Evolutionary conservation across 1,139 yeast genomes (phyloP), one percentile per base, ranked within the genome.

Genomic region (Debaryomyces robertsiae): DNA sequence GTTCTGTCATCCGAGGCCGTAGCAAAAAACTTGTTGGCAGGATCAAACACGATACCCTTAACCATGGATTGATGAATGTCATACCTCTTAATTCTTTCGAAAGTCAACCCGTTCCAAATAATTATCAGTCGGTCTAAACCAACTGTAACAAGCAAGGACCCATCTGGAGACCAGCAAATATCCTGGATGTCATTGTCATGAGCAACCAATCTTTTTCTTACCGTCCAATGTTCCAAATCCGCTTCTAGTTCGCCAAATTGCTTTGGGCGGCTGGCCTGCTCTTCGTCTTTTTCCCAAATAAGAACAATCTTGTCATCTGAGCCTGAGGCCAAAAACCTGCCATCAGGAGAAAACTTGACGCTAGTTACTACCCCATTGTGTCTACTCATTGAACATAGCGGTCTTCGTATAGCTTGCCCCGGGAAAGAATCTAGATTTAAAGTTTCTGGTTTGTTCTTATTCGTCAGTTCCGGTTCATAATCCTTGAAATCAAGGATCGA

Each of bases 121-220:
- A 93, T 85, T 39, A 93, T 86, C 40, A 91, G 84, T 54, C 97
- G 73, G 63, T 93, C 98, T 43, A 93, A 72, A 0, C 98, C 98
- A 9, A 91, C 98, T 0, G 96, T 85, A 16, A 93, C 97, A 41
- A 93, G 67, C 23, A 93, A 77, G 25, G 89, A 78, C 2, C 95
- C 87, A 58, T 93, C 98, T 0, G 98, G 98, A 1, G 96, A 87
- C 98, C 98, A 93, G 31, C 96, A 95, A 48, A 93, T 82, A 61
- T 93, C 98, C 58, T 93, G 98, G 37, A 93, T 88, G 65, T 93
- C 98, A 57, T 91, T 93, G 48, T 93, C 98, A 63, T 93, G 98
- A 1, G 97, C 98, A 16, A 88, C 96, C 22, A 90, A 73, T 53
- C 98, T 76, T 56, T 87, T 87, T 19, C 96, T 69, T 1, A 91